Percentiles rank a stretch among this genome's conserved stretches.
phyloP scores from a whole-genome alignment of 176 grass and related monocot species.

The Hsuehochloa calcarea region DNA sequence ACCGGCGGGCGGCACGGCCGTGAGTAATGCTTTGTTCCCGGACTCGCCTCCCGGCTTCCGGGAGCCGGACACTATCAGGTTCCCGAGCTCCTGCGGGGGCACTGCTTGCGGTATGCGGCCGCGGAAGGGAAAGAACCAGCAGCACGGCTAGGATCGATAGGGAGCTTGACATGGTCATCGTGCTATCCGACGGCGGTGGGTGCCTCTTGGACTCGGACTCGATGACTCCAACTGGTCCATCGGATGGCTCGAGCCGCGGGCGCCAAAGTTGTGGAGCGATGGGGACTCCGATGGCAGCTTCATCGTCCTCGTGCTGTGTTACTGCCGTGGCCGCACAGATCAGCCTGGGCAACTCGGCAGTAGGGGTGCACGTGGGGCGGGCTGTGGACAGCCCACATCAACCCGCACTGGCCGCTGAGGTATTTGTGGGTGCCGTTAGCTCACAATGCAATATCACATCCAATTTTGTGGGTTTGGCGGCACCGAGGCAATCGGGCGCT shows the following conservation, averaged over 20 bases:
- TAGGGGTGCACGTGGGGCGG: too few relatives aligned
- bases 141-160: slow-evolving; percentile 19
- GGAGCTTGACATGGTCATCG: slow-evolving; percentile 77
- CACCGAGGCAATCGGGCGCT: too few relatives aligned
- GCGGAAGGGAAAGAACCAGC: slow-evolving; percentile 36
- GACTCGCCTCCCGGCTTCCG: slow-evolving; percentile 55
- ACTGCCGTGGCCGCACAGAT: slow-evolving; percentile 34
- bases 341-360: not conserved
- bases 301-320: slow-evolving; percentile 65
- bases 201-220: slow-evolving; percentile 58
- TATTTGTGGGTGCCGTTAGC: too few relatives aligned
- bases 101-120: too few relatives aligned
- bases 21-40: slow-evolving; percentile 18
- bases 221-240: slow-evolving; percentile 86
- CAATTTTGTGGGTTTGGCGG: too few relatives aligned
- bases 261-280: slow-evolving; percentile 50
- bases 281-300: slow-evolving; percentile 62
- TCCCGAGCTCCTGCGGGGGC: not conserved
- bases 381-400: too few relatives aligned
- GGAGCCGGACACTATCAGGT: slow-evolving; percentile 38
- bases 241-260: slow-evolving; percentile 70
- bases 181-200: slow-evolving; percentile 53
- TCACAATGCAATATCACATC: too few relatives aligned
- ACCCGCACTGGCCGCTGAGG: too few relatives aligned
- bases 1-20: not conserved